These are phyloP conservation scores for Pilasporangium apinafurcum DNA, from an alignment of 352 stramenopile genomes.

Conservation along the genomic window DNA sequence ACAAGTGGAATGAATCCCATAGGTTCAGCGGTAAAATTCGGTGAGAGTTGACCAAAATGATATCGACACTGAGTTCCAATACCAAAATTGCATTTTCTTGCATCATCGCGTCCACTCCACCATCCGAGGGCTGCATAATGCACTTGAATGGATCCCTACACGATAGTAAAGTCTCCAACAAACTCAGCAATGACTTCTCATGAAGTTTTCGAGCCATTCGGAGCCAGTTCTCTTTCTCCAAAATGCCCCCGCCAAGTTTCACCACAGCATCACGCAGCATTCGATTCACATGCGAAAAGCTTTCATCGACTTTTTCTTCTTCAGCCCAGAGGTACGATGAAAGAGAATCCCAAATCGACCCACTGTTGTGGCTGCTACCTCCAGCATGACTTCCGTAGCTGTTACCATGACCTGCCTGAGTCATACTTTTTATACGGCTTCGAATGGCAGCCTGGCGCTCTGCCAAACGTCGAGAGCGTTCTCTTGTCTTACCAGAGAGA, in stretches of 20 bases:
- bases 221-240: slow-evolving; percentile 86
- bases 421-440: slow-evolving; percentile 79
- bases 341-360: slow-evolving; percentile 77
- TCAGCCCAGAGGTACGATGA: slow-evolving; percentile 83
- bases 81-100: slow-evolving; percentile 87
- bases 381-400: slow-evolving; percentile 15
- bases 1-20: slow-evolving; percentile 78
- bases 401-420: slow-evolving; percentile 35
- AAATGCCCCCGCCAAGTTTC: slow-evolving; percentile 57
- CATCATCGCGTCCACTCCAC: slow-evolving; percentile 74
- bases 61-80: slow-evolving; percentile 76
- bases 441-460: slow-evolving; percentile 79
- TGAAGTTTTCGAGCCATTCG: slow-evolving; percentile 73
- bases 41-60: slow-evolving; percentile 82
- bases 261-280: slow-evolving; percentile 73
- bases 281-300: slow-evolving; percentile 72
- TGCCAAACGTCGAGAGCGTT: slow-evolving; percentile 69
- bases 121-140: slow-evolving; percentile 41
- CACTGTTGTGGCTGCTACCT: slow-evolving; percentile 17
- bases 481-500: slow-evolving; percentile 67
- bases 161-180: slow-evolving; percentile 72
- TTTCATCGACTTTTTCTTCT: slow-evolving; percentile 74
- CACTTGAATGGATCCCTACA: slow-evolving; percentile 78
- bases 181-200: slow-evolving; percentile 45
- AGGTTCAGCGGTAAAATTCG: slow-evolving; percentile 65